phyloP scores from a whole-genome alignment of 306 rosid genomes.

The Castanea crenata region DNA sequence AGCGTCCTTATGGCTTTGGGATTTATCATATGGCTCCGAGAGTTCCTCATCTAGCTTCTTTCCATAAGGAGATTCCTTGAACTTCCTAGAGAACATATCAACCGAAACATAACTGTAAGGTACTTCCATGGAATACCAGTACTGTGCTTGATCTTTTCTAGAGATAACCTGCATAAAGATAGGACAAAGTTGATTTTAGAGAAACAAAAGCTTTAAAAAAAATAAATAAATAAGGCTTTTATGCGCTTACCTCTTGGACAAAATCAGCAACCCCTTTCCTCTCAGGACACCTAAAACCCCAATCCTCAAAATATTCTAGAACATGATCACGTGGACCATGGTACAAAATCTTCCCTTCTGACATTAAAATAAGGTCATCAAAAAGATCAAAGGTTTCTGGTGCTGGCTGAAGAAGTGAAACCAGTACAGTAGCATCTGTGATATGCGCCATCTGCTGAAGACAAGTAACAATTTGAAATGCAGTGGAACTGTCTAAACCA shows the following conservation, averaged over 20 bases:
- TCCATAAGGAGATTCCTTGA: conserved; percentile 30
- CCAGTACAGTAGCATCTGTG: conserved; percentile 20
- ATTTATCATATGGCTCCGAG: conserved; percentile 14
- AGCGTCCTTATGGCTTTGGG: conserved; percentile 24
- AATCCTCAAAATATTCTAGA: conserved; percentile 37
- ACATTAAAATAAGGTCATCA: conserved; percentile 45
- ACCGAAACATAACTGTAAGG: conserved; percentile 26
- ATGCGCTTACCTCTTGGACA: background rate
- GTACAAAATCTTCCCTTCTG: conserved; percentile 40
- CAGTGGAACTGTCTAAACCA: conserved; percentile 3
- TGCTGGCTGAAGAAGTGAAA: conserved; percentile 59
- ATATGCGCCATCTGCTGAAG: background rate
- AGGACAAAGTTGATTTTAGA: background rate
- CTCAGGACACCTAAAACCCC: conserved; percentile 50
- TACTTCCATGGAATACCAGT: conserved; percentile 24
- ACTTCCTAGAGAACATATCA: conserved; percentile 26
- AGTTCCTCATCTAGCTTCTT: conserved; percentile 33
- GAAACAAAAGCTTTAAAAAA: background rate
- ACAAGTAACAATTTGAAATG: background rate
- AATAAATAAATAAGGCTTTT: background rate
- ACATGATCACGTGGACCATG: conserved; percentile 48
- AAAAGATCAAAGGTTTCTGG: conserved; percentile 50
- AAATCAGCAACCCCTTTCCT: conserved; percentile 39
- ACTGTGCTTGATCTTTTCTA: conserved; percentile 44
- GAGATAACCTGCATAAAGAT: background rate